Conservation (phyloP, 371 early-diverging fungal species). For the Thermomucor indicae-seudaticae region DNA sequence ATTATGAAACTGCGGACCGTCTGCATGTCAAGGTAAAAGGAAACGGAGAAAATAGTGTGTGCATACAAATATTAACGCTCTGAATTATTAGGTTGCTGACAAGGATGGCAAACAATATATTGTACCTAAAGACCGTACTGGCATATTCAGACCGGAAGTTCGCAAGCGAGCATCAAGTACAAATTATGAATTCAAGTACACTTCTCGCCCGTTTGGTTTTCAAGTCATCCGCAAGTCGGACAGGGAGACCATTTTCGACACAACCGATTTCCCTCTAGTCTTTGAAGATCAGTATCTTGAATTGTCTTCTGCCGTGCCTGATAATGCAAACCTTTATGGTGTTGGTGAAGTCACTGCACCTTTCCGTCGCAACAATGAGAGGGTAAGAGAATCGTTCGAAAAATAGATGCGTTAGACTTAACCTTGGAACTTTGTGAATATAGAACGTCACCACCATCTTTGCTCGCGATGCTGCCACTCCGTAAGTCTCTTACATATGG, state of each 20-base stretch:
- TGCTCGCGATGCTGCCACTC: slow-evolving; percentile 55
- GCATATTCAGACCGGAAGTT: slow-evolving; percentile 20
- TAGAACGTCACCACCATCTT: slow-evolving; percentile 44
- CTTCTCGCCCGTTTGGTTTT: slow-evolving; percentile 53
- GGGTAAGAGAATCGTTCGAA: background rate
- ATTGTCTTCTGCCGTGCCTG: slow-evolving; percentile 45
- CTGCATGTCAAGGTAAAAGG: slow-evolving; percentile 41
- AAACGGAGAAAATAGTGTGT: background rate
- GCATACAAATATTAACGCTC: background rate
- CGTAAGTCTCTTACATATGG: slow-evolving; percentile 20
- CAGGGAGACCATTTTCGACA: slow-evolving; percentile 54
- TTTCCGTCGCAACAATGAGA: background rate
- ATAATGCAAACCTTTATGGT: slow-evolving; percentile 65
- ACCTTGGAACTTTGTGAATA: background rate
- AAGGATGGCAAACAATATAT: slow-evolving; percentile 38
- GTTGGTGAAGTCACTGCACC: slow-evolving; percentile 52
- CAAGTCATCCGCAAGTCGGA: slow-evolving; percentile 44
- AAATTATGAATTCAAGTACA: slow-evolving; percentile 43
- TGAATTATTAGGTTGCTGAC: slow-evolving; percentile 39
- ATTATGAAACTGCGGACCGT: slow-evolving; percentile 46
- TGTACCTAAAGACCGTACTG: slow-evolving; percentile 51
- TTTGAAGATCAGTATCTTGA: slow-evolving; percentile 72
- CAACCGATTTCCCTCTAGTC: slow-evolving; percentile 50
- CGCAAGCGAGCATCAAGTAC: slow-evolving; percentile 10
- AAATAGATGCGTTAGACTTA: background rate